phyloP scores from a whole-genome alignment of 2,329 filamentous ascomycete species.

The Paracamarosporium sp. region DNA sequence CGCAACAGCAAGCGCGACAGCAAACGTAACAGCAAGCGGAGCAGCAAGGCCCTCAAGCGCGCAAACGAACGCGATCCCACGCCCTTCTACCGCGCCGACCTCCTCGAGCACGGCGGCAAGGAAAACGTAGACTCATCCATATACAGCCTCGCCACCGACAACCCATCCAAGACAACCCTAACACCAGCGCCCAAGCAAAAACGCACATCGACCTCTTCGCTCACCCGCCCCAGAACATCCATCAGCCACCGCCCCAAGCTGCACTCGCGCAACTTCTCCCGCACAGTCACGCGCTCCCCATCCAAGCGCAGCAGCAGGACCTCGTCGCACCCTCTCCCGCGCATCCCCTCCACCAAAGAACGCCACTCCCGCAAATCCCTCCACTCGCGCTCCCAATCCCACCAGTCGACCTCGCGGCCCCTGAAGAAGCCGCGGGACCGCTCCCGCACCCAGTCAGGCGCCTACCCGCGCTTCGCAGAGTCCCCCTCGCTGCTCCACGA shows the following conservation, averaged over 20 bases:
- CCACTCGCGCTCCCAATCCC: slow-evolving; percentile 30
- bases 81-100: slow-evolving; percentile 22
- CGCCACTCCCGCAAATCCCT: slow-evolving; percentile 33
- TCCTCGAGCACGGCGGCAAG: slow-evolving; percentile 37
- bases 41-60: slow-evolving; percentile 25
- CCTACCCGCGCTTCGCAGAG: slow-evolving; percentile 36
- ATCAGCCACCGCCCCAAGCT: slow-evolving; percentile 10
- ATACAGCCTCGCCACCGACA: slow-evolving; percentile 20
- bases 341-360: slow-evolving; percentile 20
- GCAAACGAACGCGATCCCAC: slow-evolving; percentile 36
- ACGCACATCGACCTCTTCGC: slow-evolving; percentile 21
- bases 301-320: slow-evolving; percentile 10
- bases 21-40: slow-evolving; percentile 19
- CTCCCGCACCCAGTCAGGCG: slow-evolving; percentile 36
- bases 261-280: slow-evolving; percentile 18
- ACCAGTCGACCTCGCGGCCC: slow-evolving; percentile 15
- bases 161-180: not conserved
- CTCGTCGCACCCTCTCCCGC: slow-evolving; percentile 10
- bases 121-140: slow-evolving; percentile 34
- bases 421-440: slow-evolving; percentile 23
- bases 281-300: slow-evolving; percentile 12
- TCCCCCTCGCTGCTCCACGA: not conserved
- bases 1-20: slow-evolving; percentile 21
- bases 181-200: slow-evolving; percentile 8
- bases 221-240: slow-evolving; percentile 24